Conservation (phyloP, 805 yeast genomes). For the Zygotorulaspora chibaensis region DNA sequence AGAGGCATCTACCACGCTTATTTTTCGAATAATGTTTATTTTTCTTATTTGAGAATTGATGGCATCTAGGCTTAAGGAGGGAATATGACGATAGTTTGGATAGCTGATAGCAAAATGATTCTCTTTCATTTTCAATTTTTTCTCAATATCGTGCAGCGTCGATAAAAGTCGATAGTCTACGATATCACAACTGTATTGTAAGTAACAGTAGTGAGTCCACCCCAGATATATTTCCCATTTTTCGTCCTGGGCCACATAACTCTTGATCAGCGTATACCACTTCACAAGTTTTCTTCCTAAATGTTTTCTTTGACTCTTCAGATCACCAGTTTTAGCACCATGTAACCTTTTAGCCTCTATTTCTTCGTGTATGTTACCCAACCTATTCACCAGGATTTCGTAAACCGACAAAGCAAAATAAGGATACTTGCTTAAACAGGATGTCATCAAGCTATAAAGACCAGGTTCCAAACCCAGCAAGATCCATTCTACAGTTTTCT, state of each 20-base stretch:
- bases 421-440: constrained; percentile 8
- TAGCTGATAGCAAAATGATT: constrained; percentile 36
- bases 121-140: constrained; percentile 11
- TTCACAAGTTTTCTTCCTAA: constrained; percentile 42
- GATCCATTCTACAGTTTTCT: constrained; percentile 32
- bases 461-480: constrained; percentile 31
- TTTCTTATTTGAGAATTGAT: constrained; percentile 65
- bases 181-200: constrained; percentile 40
- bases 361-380: constrained; percentile 36
- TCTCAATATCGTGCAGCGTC: constrained; percentile 25
- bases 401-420: constrained; percentile 36
- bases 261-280: constrained; percentile 45
- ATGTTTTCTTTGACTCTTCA: constrained; percentile 41
- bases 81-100: constrained; percentile 58
- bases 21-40: constrained; percentile 51
- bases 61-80: constrained; percentile 46
- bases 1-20: constrained; percentile 38
- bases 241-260: constrained; percentile 13
- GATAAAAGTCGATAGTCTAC: constrained; percentile 33
- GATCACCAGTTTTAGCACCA: constrained; percentile 30
- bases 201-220: constrained; percentile 47
- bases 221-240: constrained; percentile 35
- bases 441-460: constrained; percentile 19
- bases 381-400: constrained; percentile 44
- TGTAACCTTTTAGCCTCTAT: constrained; percentile 30